Evolutionary conservation across 768 basidiomycete species (phyloP).

Genomic region (Guyanaporus albipodus): DNA sequence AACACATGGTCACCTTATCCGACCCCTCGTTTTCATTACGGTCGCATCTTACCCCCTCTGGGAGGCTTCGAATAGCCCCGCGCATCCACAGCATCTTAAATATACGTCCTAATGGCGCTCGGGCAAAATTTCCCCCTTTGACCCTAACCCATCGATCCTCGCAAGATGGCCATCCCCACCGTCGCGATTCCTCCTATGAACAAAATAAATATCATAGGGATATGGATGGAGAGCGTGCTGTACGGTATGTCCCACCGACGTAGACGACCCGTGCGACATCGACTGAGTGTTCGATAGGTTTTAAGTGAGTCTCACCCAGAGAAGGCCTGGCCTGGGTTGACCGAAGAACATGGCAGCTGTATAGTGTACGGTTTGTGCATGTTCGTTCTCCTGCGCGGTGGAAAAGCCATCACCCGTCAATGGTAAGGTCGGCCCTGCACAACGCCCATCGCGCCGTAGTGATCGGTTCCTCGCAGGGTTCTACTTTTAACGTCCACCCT

Average conservation of each 20-base stretch:
- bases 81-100: too few relatives aligned
- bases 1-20: too few relatives aligned
- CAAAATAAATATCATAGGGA: slow-evolving; percentile 1
- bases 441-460: background rate
- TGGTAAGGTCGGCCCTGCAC: background rate
- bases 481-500: background rate
- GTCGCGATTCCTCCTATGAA: background rate
- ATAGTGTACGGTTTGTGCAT: background rate
- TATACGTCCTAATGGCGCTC: background rate
- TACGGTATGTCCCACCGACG: background rate
- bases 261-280: too few relatives aligned
- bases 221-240: slow-evolving; percentile 1
- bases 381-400: background rate
- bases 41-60: too few relatives aligned
- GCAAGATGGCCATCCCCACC: background rate
- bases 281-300: too few relatives aligned
- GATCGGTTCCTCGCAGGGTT: background rate
- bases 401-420: background rate
- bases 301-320: background rate
- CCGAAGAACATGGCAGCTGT: background rate
- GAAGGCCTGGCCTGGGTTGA: background rate
- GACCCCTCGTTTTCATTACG: too few relatives aligned
- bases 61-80: too few relatives aligned
- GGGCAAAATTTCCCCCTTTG: background rate
- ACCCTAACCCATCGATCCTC: background rate